A percentile compares a stretch with the other conserved stretches of the same genome.
Evolutionary conservation across 1,284 basidiomycete genomes (phyloP).

Genomic region (Thelephora terrestris): DNA sequence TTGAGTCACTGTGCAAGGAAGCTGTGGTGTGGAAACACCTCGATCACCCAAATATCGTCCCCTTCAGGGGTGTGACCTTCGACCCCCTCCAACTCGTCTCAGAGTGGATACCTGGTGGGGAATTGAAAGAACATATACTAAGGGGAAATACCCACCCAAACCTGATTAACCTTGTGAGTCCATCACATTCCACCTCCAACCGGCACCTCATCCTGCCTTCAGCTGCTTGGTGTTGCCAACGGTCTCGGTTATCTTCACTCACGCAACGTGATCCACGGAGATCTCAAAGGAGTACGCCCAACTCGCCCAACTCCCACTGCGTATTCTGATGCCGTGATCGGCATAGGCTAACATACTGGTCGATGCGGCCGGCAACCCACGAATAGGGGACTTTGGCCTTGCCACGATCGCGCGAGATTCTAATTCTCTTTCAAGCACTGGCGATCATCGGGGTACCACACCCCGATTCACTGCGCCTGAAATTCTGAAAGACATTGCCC

Average conservation of each 20-base stretch:
- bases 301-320: background rate
- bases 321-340: background rate
- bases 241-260: too few species aligned
- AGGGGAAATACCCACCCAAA: background rate
- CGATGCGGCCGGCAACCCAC: conserved; percentile 3
- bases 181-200: background rate
- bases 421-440: background rate
- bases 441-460: background rate
- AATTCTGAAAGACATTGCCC: background rate
- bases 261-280: too few species aligned
- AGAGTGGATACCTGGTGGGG: background rate
- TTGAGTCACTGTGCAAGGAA: background rate
- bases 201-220: background rate
- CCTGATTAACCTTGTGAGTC: background rate
- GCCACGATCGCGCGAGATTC: background rate
- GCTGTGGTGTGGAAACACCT: conserved; percentile 4
- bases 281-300: background rate
- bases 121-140: background rate
- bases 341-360: conserved; percentile 5
- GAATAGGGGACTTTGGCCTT: conserved; percentile 6
- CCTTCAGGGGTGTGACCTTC: conserved; percentile 1
- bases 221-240: conserved; percentile 8
- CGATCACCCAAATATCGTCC: conserved; percentile 2
- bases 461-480: background rate
- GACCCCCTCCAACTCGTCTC: background rate